A percentile compares a stretch with the other conserved stretches of the same genome.
Evolutionary conservation across 495 filamentous ascomycete species (phyloP).

Genomic region (Hyaloscypha bicolor): DNA sequence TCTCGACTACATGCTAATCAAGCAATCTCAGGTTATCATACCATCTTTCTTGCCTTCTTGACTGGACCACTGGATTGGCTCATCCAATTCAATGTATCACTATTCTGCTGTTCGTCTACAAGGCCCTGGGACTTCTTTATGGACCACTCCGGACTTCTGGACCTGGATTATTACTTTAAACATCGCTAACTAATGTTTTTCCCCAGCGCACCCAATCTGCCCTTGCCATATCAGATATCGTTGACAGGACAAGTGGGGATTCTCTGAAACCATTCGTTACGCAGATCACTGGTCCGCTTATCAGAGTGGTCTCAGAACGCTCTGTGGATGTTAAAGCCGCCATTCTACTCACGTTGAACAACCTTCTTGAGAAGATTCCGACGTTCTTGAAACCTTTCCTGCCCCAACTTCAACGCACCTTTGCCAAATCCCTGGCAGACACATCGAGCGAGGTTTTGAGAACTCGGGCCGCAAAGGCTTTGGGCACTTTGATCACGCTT

Average conservation of each 20-base stretch:
- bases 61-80: too few species aligned
- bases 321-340: conserved; percentile 95
- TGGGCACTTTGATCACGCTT: conserved; percentile 94
- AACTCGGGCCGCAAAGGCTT: conserved; percentile 88
- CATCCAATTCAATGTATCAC: too few species aligned
- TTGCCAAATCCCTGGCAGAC: conserved; percentile 93
- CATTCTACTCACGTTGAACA: conserved; percentile 91
- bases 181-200: too few species aligned
- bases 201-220: conserved; percentile 84
- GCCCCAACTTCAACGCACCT: conserved; percentile 93
- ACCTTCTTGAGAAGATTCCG: conserved; percentile 94
- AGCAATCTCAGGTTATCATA: too few species aligned
- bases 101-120: too few species aligned
- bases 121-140: too few species aligned
- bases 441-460: conserved; percentile 87
- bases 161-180: too few species aligned
- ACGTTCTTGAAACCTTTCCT: conserved; percentile 94
- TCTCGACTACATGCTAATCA: too few species aligned
- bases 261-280: conserved; percentile 92
- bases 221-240: conserved; percentile 90
- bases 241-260: conserved; percentile 83
- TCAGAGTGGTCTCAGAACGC: conserved; percentile 93
- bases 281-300: conserved; percentile 95
- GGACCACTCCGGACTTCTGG: too few species aligned
- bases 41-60: too few species aligned